A percentile compares a stretch with the other conserved stretches of the same genome.
Conservation (phyloP, 73 alveolate species). For the Breviolum minutum region DNA sequence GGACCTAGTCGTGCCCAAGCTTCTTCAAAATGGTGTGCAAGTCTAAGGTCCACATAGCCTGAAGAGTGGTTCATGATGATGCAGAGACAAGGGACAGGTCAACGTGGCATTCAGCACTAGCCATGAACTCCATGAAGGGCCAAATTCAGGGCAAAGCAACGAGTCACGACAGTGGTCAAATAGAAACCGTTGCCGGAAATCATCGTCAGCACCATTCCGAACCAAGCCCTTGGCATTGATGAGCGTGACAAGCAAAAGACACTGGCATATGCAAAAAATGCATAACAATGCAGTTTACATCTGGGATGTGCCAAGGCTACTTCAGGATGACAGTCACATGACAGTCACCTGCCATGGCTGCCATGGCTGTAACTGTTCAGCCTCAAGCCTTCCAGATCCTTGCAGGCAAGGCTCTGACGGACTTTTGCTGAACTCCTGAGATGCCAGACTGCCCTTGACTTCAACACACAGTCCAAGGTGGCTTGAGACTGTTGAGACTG, state of each 20-base stretch:
- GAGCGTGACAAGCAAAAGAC: no score
- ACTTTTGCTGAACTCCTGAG: slow-evolving; percentile 4
- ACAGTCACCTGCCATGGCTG: background rate
- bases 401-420: slow-evolving; percentile 25
- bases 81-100: background rate
- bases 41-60: slow-evolving; percentile 57
- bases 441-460: background rate
- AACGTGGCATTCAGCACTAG: background rate
- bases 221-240: slow-evolving; percentile 10
- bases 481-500: background rate
- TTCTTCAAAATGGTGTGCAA: slow-evolving; percentile 15
- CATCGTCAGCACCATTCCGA: slow-evolving; percentile 48
- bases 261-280: no score
- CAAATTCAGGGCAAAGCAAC: background rate
- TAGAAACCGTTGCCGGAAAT: slow-evolving; percentile 53
- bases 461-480: background rate
- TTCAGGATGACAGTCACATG: no score
- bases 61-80: no score
- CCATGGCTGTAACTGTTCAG: background rate
- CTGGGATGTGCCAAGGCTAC: no score
- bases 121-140: background rate
- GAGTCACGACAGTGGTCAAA: slow-evolving; percentile 42
- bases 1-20: background rate
- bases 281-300: background rate
- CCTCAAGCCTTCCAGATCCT: background rate